Conservation (phyloP, 495 filamentous ascomycete species). For the Lindgomyces ingoldianus region DNA sequence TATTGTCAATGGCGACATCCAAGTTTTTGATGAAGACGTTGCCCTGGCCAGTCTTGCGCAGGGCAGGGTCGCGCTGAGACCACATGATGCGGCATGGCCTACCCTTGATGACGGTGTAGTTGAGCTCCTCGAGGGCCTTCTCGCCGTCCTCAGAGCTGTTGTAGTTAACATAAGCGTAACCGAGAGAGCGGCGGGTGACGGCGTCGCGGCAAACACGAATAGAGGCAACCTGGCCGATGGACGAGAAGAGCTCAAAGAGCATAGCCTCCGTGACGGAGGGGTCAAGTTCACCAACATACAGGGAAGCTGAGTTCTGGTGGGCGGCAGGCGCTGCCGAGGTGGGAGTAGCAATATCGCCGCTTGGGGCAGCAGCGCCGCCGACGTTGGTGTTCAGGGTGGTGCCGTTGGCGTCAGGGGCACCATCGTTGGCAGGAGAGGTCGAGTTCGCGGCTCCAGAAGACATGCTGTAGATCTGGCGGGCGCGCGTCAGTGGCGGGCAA, state of each 20-base stretch:
- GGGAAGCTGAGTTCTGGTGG: conserved; percentile 89
- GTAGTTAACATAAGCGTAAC: conserved; percentile 99
- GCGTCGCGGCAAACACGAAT: conserved; percentile 99
- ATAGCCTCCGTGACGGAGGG: conserved; percentile 97
- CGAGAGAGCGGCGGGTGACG: conserved; percentile 96
- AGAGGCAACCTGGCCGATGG: conserved; percentile 97
- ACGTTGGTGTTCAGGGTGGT: conserved; percentile 68
- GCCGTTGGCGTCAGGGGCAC: conserved; percentile 63
- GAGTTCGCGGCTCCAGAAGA: conserved; percentile 61
- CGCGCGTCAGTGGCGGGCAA: background rate
- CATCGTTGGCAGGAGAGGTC: conserved; percentile 65
- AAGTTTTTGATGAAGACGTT: conserved; percentile 99
- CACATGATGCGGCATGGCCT: conserved; percentile 99
- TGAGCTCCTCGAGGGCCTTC: conserved; percentile 97
- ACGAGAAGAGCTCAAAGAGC: conserved; percentile 99
- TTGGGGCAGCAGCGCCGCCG: conserved; percentile 54
- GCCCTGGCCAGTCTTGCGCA: conserved; percentile 98
- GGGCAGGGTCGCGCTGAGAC: conserved; percentile 98
- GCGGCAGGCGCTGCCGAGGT: conserved; percentile 68
- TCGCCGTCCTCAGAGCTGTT: conserved; percentile 96
- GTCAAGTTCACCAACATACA: conserved; percentile 99
- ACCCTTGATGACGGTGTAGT: conserved; percentile 99
- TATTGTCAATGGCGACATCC: conserved; percentile 98
- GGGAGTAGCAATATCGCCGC: conserved; percentile 65
- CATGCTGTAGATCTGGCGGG: conserved; percentile 50